phyloP scores from a whole-genome alignment of 306 rosid species.

The Hippophae rhamnoides region DNA sequence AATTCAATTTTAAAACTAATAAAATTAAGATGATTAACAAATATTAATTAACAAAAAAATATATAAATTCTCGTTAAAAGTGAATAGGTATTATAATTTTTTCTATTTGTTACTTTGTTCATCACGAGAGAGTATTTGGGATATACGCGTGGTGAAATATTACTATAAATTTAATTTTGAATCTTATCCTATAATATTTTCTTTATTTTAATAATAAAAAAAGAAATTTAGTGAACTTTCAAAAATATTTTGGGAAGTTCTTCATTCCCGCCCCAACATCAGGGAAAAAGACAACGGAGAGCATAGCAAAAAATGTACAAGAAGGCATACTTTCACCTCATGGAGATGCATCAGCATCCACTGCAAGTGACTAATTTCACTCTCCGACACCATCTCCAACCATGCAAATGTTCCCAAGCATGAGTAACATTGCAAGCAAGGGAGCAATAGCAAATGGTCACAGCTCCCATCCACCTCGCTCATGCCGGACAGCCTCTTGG shows the following conservation, averaged over 20 bases:
- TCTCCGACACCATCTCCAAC: conserved; percentile 25
- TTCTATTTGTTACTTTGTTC: too few species aligned
- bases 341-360: conserved; percentile 40
- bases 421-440: conserved; percentile 38
- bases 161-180: too few species aligned
- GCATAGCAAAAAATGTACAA: conserved; percentile 49
- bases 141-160: too few species aligned
- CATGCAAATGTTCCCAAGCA: conserved; percentile 64
- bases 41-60: too few species aligned
- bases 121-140: too few species aligned
- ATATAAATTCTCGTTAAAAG: too few species aligned
- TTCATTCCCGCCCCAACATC: conserved; percentile 60
- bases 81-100: too few species aligned
- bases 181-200: neutral
- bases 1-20: too few species aligned
- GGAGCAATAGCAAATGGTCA: conserved; percentile 16
- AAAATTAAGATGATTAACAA: too few species aligned
- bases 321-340: conserved; percentile 31
- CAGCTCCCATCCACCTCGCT: conserved; percentile 24
- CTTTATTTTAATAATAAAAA: neutral
- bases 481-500: conserved; percentile 85
- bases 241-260: conserved; percentile 21
- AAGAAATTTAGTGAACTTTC: neutral
- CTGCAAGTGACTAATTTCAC: conserved; percentile 34
- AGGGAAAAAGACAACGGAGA: conserved; percentile 42